A percentile compares a stretch with the other conserved stretches of the same genome.
Evolutionary conservation across 1,284 basidiomycete genomes (phyloP).

Genomic region (Ceratobasidium sp.): DNA sequence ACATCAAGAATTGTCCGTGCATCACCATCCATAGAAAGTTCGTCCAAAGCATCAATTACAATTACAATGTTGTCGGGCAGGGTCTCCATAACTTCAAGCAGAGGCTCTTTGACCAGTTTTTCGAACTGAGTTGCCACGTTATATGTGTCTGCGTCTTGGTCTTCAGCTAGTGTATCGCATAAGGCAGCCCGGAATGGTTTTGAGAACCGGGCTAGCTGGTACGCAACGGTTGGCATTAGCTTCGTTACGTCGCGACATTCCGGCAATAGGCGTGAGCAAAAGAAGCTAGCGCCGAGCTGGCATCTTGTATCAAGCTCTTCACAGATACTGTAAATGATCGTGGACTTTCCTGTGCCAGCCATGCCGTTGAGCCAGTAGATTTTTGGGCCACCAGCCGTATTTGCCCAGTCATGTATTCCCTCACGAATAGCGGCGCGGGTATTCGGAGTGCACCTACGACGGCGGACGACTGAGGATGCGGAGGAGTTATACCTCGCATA

Average conservation of each 20-base stretch:
- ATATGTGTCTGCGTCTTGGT: background rate
- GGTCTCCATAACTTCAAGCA: background rate
- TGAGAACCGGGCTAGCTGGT: conserved; percentile 29
- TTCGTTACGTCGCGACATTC: conserved; percentile 13
- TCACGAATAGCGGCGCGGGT: conserved; percentile 49
- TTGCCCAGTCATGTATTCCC: conserved; percentile 48
- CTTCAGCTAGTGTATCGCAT: background rate
- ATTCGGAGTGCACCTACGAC: conserved; percentile 24
- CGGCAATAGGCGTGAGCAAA: conserved; percentile 53
- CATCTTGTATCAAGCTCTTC: conserved; percentile 24
- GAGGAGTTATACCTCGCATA: background rate
- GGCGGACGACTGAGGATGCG: background rate
- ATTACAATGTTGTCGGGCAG: background rate
- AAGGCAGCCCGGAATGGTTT: background rate
- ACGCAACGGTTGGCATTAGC: conserved; percentile 38
- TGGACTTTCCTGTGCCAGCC: no score
- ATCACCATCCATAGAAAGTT: conserved; percentile 2
- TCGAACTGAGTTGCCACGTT: conserved; percentile 16
- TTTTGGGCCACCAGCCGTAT: conserved; percentile 6
- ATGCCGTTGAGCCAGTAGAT: conserved; percentile 53
- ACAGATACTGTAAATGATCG: conserved; percentile 52
- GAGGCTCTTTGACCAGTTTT: conserved; percentile 27
- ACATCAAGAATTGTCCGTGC: background rate
- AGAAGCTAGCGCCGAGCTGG: conserved; percentile 54
- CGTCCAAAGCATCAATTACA: conserved; percentile 41